These are phyloP conservation scores for Primulina huaijiensis DNA, from an alignment of 257 asterid genomes.

Conservation along the genomic window DNA sequence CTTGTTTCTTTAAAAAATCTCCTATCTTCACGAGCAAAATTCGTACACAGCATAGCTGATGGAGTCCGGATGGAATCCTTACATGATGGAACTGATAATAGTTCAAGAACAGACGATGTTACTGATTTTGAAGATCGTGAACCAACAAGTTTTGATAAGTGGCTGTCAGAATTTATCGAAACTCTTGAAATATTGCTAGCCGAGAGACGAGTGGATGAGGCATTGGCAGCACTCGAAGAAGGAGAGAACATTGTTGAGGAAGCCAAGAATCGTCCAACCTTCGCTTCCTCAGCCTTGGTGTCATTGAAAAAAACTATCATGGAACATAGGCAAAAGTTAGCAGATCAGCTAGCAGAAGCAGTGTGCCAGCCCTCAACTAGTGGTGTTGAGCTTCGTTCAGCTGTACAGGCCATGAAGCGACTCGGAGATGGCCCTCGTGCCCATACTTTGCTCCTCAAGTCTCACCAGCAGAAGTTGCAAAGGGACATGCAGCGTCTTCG, in stretches of 20 bases:
- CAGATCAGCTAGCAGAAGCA: conserved; percentile 73
- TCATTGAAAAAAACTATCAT: conserved; percentile 47
- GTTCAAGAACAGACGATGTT: conserved; percentile 34
- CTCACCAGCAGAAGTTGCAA: conserved; percentile 64
- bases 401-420: conserved; percentile 65
- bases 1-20: conserved; percentile 73
- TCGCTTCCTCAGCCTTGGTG: conserved; percentile 39
- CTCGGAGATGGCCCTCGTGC: conserved; percentile 93
- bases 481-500: conserved; percentile 46
- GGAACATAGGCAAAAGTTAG: conserved; percentile 62
- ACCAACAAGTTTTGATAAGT: conserved; percentile 51
- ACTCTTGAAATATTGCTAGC: conserved; percentile 71
- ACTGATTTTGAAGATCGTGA: conserved; percentile 34
- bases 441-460: conserved; percentile 64
- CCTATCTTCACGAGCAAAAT: conserved; percentile 60
- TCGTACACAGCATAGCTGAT: conserved; percentile 66
- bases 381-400: conserved; percentile 64
- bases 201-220: conserved; percentile 77
- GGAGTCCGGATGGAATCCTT: conserved; percentile 62
- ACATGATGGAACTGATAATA: conserved; percentile 36
- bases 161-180: conserved; percentile 62
- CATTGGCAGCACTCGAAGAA: conserved; percentile 63
- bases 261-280: conserved; percentile 25
- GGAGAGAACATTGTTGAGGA: conserved; percentile 53
- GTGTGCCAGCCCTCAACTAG: conserved; percentile 66